Base-by-base conservation (phyloP, 2,329 filamentous ascomycete species). In the Byssochlamys sp. region DNA sequence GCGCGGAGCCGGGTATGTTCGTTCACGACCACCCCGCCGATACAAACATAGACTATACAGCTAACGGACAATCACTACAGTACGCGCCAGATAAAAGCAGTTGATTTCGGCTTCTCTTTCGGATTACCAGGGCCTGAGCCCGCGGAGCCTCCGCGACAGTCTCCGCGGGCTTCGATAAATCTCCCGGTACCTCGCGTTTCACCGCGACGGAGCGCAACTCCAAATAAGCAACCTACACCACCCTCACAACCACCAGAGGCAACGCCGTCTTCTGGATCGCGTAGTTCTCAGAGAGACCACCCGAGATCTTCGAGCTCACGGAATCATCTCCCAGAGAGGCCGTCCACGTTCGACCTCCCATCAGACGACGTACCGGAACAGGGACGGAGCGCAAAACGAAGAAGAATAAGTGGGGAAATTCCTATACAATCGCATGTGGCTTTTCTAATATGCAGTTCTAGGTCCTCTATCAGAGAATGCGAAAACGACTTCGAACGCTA, bases 1-100 rank as follows among this genome's bases (percentile, higher is more conserved):
- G 70, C 80, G 80, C 66, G 80, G 80, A 68, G 80, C 80, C 67
- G 80, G 76, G 79, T 82, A 78, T 67, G 78, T 70, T 66, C 63
- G 78, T 70, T 66, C 63, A 53, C 53, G 59, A 59, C 56, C 57
- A 52, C 58, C 66, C 63, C 63, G 64, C 66, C 63, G 64, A 39
- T 29, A 45, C n/a, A 12, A 35, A 62, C 25, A 39, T 35, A 11
- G 27, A 64, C 19, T 19, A 19, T 19, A 19, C 59, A 64, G 64
- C 64, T 74, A 60, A 61, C 25, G 50, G 35, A 35, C 45, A 57
- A 53, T 61, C 59, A n/a, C 54, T 55, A 55, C 62, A 81, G 78
- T 52, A 73, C 75, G 60, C 77, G 77, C 57, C 74, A 76, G 60
- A 69, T 75, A 57, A 78, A 72, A 65, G 76, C 72, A 57, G 73